phyloP scores from a whole-genome alignment of 2,329 filamentous ascomycete species.

The Hymenoscyphus fructigenus region DNA sequence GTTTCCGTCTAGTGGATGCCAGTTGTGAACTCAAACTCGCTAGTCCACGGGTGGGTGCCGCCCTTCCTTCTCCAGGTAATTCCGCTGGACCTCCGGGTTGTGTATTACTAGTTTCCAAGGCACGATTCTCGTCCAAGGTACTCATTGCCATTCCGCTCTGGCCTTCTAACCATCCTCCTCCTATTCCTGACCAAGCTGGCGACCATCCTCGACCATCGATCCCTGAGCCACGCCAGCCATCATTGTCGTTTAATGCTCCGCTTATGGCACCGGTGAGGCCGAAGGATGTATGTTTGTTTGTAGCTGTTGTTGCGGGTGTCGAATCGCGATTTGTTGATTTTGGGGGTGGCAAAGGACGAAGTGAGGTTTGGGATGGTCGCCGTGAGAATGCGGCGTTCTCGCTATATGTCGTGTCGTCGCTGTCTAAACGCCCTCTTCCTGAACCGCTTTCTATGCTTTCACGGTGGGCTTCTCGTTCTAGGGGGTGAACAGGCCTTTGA shows the following conservation, averaged over 20 bases:
- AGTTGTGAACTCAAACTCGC: background rate
- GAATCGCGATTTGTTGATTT: background rate
- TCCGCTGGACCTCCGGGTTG: background rate
- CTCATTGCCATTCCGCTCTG: conserved; percentile 10
- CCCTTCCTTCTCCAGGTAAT: background rate
- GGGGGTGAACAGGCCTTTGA: background rate
- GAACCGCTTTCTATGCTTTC: background rate
- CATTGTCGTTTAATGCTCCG: background rate
- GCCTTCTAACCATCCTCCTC: conserved; percentile 10
- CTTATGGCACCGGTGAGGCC: conserved; percentile 11
- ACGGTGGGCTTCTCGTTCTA: background rate
- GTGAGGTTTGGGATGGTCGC: background rate
- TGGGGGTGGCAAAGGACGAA: background rate
- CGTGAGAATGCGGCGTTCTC: background rate
- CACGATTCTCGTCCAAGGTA: background rate
- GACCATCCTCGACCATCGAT: conserved; percentile 2
- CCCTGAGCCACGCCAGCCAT: conserved; percentile 7
- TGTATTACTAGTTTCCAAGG: background rate
- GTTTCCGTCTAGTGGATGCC: background rate
- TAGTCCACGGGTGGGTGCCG: background rate
- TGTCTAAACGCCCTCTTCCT: background rate
- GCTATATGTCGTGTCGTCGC: background rate
- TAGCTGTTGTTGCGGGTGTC: background rate
- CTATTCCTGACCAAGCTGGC: conserved; percentile 7
- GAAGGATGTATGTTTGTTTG: conserved; percentile 8